Conservation (phyloP, 2,329 filamentous ascomycete species). For the Penicillium brasilianum region DNA sequence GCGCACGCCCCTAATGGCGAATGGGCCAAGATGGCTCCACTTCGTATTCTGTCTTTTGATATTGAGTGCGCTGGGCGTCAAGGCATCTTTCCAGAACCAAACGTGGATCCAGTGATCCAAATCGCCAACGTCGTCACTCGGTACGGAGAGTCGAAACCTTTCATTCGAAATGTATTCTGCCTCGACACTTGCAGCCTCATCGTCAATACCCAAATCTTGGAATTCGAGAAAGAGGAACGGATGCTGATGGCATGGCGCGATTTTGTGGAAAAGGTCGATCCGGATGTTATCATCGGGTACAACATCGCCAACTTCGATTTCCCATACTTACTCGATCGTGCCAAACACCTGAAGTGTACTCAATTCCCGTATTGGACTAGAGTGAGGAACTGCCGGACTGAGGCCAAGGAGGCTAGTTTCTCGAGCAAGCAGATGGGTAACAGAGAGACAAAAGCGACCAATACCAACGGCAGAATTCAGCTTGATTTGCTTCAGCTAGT, state of each 20-base stretch:
- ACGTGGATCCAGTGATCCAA: constrained; percentile 92
- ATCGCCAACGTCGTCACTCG: constrained; percentile 95
- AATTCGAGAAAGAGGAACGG: constrained; percentile 78
- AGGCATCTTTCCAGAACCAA: constrained; percentile 93
- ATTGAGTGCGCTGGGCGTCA: constrained; percentile 98
- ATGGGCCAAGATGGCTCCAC: constrained; percentile 96
- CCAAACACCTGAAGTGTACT: constrained; percentile 77
- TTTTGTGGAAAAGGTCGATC: constrained; percentile 87
- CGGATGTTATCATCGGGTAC: constrained; percentile 98
- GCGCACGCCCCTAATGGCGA: constrained; percentile 88
- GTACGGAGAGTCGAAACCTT: constrained; percentile 94
- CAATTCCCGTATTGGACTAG: constrained; percentile 89
- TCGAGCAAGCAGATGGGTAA: constrained; percentile 99
- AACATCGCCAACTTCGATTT: constrained; percentile 99
- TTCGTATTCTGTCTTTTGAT: constrained; percentile 93
- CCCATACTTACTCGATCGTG: constrained; percentile 88
- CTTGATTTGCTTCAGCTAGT: constrained; percentile 93
- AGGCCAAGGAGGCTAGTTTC: constrained; percentile 79
- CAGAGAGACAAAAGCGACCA: constrained; percentile 90
- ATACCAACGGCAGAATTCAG: constrained; percentile 91
- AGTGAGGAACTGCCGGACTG: constrained; percentile 71
- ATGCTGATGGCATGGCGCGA: constrained; percentile 94
- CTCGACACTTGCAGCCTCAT: constrained; percentile 90
- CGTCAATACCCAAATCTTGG: constrained; percentile 89
- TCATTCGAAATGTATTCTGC: constrained; percentile 95